Evolutionary conservation across 345 rosid species (phyloP), one percentile per base, ranked within the genome.

Genomic region (Boechera divaricarpa): DNA sequence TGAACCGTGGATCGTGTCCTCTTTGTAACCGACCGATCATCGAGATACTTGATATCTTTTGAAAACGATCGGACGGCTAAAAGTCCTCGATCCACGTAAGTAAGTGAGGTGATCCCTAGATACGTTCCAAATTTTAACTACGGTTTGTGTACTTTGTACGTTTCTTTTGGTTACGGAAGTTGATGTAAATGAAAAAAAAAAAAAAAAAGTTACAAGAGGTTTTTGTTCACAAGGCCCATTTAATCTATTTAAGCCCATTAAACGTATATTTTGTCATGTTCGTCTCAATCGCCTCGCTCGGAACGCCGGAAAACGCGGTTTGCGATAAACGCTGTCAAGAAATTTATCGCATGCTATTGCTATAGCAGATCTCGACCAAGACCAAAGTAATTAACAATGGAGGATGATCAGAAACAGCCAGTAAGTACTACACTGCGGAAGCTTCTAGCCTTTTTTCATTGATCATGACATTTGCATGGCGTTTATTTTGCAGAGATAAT

Each of bases 1-100:
- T 86, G 38, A 87, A 86, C 76, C 87, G 96, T 54, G 89, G 91
- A 7, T 75, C 83, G 16, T 90, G 96, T 81, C 96, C 96, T 74
- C 90, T 90, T 24, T 90, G 96, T 53, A 90, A 87, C 87, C 88
- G 87, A 58, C 77, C 86, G 56, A 87, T 90, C 63, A 77, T 87
- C 33, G 90, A 88, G 74, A 84, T 88, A 35, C 93, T 90, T 36
- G 91, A 90, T 42, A 83, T 90, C 39, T 90, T 83, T 76, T 88
- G 79, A 69, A 26, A 44, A 15, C 26, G 35, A 79, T 79, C 82
- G 29, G 10, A 73, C 65, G 75, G 78, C 7, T 53, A 8, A 26
- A 0, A 79, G 7, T 59, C 49, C 51, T 66, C 49, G 68, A 59
- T 72, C 32, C 7, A 54, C 4, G 48, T 71, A 67, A 38, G 7